Evolutionary conservation across 1,139 yeast genomes (phyloP).

Genomic region (Suhomyces kunorum): DNA sequence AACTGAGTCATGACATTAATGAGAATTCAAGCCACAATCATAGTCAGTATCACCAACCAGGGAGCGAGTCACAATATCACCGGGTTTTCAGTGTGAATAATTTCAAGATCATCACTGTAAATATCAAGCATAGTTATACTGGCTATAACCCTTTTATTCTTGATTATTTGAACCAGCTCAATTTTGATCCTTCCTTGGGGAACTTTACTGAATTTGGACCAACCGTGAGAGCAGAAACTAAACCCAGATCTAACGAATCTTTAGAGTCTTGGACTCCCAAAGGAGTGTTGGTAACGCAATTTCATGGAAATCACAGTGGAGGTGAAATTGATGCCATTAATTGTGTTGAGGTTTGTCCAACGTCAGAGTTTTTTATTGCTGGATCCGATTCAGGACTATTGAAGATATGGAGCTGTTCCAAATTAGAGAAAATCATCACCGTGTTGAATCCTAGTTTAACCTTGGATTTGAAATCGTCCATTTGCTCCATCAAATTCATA

Average conservation of each 20-base stretch:
- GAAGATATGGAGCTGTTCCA: constrained; percentile 74
- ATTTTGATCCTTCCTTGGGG: constrained; percentile 56
- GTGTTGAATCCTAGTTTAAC: constrained; percentile 55
- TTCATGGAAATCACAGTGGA: constrained; percentile 24
- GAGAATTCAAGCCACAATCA: constrained; percentile 15
- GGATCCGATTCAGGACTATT: constrained; percentile 75
- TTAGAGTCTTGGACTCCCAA: constrained; percentile 30
- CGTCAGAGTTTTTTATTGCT: constrained; percentile 67
- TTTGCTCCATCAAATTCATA: constrained; percentile 54
- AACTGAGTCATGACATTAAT: constrained; percentile 31
- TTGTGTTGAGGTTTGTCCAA: constrained; percentile 59
- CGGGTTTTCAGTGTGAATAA: constrained; percentile 37
- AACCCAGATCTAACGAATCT: constrained; percentile 1
- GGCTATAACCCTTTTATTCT: constrained; percentile 69
- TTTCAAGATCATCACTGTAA: constrained; percentile 40
- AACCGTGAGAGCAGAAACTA: constrained; percentile 17
- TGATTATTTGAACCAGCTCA: constrained; percentile 53
- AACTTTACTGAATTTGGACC: constrained; percentile 73
- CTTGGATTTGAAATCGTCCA: constrained; percentile 48
- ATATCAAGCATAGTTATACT: constrained; percentile 55
- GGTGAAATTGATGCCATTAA: constrained; percentile 45
- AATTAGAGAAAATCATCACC: constrained; percentile 65
- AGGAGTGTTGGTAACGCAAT: constrained; percentile 60
- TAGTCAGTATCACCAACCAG: constrained; percentile 21
- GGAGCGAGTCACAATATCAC: constrained; percentile 20